Conservation (phyloP, 78 protist species). For the Dictyostelium purpureum region DNA sequence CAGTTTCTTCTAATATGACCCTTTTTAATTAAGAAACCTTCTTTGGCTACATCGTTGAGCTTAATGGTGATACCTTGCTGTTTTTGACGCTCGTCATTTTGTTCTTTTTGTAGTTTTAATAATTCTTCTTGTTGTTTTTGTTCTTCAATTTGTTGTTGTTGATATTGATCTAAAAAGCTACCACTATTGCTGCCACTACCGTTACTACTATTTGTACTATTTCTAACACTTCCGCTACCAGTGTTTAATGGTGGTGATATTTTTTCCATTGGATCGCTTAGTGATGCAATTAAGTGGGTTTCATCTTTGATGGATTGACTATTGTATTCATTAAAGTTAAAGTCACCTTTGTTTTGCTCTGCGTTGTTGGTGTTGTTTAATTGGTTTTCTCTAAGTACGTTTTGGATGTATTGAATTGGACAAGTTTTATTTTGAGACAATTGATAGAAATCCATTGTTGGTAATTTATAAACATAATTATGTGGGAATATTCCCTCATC, state of each 20-base stretch:
- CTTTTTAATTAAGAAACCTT: constrained; percentile 63
- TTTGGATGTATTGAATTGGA: not conserved
- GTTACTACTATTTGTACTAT: too few species aligned
- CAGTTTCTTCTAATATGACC: constrained; percentile 74
- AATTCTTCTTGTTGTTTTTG: not conserved
- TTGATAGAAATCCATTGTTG: constrained; percentile 7
- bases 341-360: not conserved
- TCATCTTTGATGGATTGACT: not conserved
- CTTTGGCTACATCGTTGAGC: constrained; percentile 63
- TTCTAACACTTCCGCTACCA: not conserved
- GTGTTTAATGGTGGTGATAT: not conserved
- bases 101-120: constrained; percentile 1
- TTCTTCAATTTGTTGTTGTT: not conserved
- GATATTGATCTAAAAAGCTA: not conserved
- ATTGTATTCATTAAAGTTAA: not conserved
- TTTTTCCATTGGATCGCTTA: constrained; percentile 36
- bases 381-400: not conserved
- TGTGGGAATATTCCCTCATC: constrained; percentile 68
- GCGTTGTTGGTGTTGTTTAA: not conserved
- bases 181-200: not conserved
- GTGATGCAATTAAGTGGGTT: constrained; percentile 39
- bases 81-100: not conserved
- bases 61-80: not conserved
- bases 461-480: constrained; percentile 34
- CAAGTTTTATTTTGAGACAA: not conserved